A percentile compares a stretch with the other conserved stretches of the same genome.
phyloP scores from a whole-genome alignment of 768 basidiomycete genomes.

The Cyathus striatus region DNA sequence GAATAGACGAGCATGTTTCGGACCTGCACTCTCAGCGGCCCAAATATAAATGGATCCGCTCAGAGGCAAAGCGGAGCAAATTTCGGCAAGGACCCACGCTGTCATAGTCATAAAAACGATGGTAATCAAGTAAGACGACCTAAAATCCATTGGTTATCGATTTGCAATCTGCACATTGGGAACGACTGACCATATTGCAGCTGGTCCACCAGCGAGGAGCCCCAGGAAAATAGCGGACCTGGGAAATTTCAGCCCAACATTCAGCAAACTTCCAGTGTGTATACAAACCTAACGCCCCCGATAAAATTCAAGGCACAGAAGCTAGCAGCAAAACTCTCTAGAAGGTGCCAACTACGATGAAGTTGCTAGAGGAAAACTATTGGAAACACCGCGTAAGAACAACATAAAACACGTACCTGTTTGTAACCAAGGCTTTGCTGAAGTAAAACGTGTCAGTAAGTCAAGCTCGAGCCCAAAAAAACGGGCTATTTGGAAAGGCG shows the following conservation, averaged over 20 bases:
- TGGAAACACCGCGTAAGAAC: slow-evolving; percentile 1
- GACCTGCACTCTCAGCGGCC: slow-evolving; percentile 90
- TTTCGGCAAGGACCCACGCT: slow-evolving; percentile 81
- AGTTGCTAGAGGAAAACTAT: slow-evolving; percentile 51
- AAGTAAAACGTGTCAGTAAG: slow-evolving; percentile 46
- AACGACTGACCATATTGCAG: slow-evolving; percentile 65
- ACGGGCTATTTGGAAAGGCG: slow-evolving; percentile 35
- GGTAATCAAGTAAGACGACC: slow-evolving; percentile 83
- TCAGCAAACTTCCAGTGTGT: slow-evolving; percentile 1
- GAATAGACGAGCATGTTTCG: slow-evolving; percentile 79
- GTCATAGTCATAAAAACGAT: slow-evolving; percentile 87
- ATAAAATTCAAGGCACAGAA: slow-evolving; percentile 91
- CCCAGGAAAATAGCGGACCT: slow-evolving; percentile 81
- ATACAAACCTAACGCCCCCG: slow-evolving; percentile 67
- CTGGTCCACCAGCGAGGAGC: slow-evolving; percentile 80
- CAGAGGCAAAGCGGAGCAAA: slow-evolving; percentile 83
- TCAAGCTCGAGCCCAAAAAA: slow-evolving; percentile 27
- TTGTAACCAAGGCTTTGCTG: slow-evolving; percentile 78
- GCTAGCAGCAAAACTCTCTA: slow-evolving; percentile 85
- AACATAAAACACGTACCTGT: slow-evolving; percentile 43
- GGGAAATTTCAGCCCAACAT: slow-evolving; percentile 5
- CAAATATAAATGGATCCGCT: slow-evolving; percentile 94
- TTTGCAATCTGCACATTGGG: neutral
- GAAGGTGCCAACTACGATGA: slow-evolving; percentile 77
- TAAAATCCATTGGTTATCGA: slow-evolving; percentile 19